These are phyloP conservation scores for Penicilliopsis zonata DNA, from an alignment of 495 filamentous ascomycete genomes.

Conservation along the genomic window DNA sequence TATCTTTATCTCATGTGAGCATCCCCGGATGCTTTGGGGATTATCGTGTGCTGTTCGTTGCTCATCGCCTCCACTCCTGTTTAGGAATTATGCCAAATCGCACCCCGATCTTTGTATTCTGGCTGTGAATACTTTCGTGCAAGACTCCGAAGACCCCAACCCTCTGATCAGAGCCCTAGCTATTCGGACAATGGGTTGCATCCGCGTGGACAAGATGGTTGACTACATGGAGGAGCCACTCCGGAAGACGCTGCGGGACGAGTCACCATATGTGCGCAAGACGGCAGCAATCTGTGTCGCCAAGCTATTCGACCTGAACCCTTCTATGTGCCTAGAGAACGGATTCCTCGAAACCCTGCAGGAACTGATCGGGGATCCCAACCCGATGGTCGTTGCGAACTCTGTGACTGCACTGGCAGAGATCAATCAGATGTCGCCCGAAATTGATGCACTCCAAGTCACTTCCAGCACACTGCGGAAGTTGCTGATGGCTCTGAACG, in stretches of 20 bases:
- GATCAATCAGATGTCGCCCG: conserved; percentile 81
- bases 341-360: conserved; percentile 94
- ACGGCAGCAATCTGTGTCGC: conserved; percentile 96
- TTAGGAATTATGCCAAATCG: conserved; percentile 98
- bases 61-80: conserved; percentile 5
- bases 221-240: conserved; percentile 99
- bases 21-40: not conserved
- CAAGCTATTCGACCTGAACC: conserved; percentile 93
- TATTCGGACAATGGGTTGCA: conserved; percentile 98
- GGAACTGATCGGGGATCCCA: conserved; percentile 93
- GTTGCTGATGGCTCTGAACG: conserved; percentile 90
- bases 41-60: not conserved
- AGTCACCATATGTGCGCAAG: conserved; percentile 97
- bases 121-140: conserved; percentile 97
- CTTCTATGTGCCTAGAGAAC: conserved; percentile 85
- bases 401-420: conserved; percentile 87
- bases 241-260: conserved; percentile 90
- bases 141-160: conserved; percentile 98
- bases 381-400: conserved; percentile 98
- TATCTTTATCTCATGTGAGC: conserved; percentile 95
- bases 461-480: conserved; percentile 78
- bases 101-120: conserved; percentile 98
- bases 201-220: conserved; percentile 98
- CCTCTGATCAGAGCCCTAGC: conserved; percentile 89
- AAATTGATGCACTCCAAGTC: conserved; percentile 75